phyloP scores from a whole-genome alignment of 495 filamentous ascomycete genomes.

The Penicillium samsonianum region DNA sequence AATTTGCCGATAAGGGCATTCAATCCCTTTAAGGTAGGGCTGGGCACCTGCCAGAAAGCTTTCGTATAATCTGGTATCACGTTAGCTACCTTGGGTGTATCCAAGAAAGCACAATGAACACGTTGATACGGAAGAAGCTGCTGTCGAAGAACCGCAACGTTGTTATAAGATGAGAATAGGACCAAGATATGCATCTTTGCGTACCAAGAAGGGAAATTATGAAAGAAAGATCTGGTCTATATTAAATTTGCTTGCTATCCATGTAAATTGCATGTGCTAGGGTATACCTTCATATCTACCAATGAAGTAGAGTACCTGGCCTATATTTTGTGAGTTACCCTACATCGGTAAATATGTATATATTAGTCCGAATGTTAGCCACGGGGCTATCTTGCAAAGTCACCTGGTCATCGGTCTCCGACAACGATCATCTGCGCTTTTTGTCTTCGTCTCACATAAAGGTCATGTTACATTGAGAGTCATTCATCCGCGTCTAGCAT shows the following conservation, averaged over 20 bases:
- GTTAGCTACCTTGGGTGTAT: conserved; percentile 61
- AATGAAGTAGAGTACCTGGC: too few relatives aligned
- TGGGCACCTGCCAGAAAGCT: conserved; percentile 53
- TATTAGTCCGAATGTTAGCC: not conserved
- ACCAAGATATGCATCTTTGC: too few relatives aligned
- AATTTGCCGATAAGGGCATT: conserved; percentile 53
- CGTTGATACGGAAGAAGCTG: conserved; percentile 63
- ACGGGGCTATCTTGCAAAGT: not conserved
- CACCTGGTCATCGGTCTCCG: not conserved
- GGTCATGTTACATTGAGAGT: not conserved
- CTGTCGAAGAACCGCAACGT: conserved; percentile 60
- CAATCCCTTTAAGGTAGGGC: conserved; percentile 48
- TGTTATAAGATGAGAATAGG: conserved; percentile 56
- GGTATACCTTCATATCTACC: too few relatives aligned
- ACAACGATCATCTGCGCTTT: not conserved
- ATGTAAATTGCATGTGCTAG: too few relatives aligned
- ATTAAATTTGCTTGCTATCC: too few relatives aligned
- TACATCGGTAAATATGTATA: not conserved
- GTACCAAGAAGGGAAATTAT: too few relatives aligned
- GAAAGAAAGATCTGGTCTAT: not conserved
- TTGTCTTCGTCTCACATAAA: not conserved
- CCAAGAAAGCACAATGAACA: conserved; percentile 58
- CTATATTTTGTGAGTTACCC: not conserved
- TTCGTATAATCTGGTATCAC: conserved; percentile 61
- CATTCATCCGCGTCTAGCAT: not conserved